Conservation (phyloP, 768 basidiomycete genomes). For the Leccinum longicurvipes region DNA sequence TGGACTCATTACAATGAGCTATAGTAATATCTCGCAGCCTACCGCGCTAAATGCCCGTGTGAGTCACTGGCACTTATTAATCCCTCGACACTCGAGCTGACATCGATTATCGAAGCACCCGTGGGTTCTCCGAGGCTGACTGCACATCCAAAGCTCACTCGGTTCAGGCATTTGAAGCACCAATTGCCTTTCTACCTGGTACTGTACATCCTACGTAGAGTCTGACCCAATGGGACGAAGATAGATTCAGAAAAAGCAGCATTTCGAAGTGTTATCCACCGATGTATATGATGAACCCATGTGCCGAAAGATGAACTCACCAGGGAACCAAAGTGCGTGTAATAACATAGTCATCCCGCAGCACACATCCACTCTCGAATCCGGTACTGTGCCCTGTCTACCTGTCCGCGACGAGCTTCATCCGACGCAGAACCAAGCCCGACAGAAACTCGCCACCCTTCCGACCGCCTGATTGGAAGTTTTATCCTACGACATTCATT, state of each 20-base stretch:
- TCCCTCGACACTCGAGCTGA: not conserved
- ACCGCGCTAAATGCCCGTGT: slow-evolving; percentile 66
- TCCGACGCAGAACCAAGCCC: slow-evolving; percentile 95
- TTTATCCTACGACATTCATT: slow-evolving; percentile 93
- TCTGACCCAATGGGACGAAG: no score
- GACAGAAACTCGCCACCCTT: slow-evolving; percentile 93
- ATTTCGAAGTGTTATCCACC: slow-evolving; percentile 96
- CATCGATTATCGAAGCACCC: slow-evolving; percentile 57
- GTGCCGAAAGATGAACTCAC: slow-evolving; percentile 61
- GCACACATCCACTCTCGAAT: slow-evolving; percentile 15
- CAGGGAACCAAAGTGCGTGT: slow-evolving; percentile 62
- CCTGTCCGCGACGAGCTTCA: slow-evolving; percentile 93
- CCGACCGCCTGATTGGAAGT: slow-evolving; percentile 93
- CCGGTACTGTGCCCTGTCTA: slow-evolving; percentile 82
- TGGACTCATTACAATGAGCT: slow-evolving; percentile 72
- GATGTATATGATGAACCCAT: slow-evolving; percentile 97
- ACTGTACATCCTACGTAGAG: no score
- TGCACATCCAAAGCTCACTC: slow-evolving; percentile 88
- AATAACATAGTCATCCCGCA: slow-evolving; percentile 2
- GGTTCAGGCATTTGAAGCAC: no score
- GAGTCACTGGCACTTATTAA: not conserved
- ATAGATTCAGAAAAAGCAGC: no score
- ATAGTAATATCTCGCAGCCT: slow-evolving; percentile 64
- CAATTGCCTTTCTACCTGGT: no score
- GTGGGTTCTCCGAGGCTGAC: slow-evolving; percentile 79